phyloP scores from a whole-genome alignment of 139 green algal species.

The Raphidocelis subcapitata region DNA sequence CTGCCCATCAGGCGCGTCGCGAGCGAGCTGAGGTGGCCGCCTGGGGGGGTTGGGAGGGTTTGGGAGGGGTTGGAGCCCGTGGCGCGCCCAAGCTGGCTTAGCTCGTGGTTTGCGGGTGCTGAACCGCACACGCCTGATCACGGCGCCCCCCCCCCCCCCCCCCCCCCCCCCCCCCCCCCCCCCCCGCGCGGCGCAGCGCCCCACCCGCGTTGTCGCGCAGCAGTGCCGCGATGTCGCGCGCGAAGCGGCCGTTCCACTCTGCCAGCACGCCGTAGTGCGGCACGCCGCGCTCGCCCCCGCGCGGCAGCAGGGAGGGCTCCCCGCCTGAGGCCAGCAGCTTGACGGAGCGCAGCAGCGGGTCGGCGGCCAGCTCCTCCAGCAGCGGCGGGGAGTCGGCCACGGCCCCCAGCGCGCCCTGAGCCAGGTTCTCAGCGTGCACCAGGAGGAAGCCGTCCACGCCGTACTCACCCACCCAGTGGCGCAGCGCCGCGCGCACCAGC shows the following conservation, averaged over 20 bases:
- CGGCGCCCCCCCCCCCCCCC: too few relatives aligned
- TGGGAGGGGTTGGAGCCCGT: too few relatives aligned
- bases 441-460: conserved; percentile 80
- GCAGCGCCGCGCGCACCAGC: conserved; percentile 57
- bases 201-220: conserved; percentile 21
- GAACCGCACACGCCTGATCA: too few relatives aligned
- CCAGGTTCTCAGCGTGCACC: conserved; percentile 80
- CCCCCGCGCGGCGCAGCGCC: not conserved
- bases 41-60: not conserved
- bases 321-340: conserved; percentile 41
- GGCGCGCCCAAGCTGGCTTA: too few relatives aligned
- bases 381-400: conserved; percentile 73
- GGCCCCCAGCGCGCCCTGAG: conserved; percentile 53
- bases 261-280: conserved; percentile 60
- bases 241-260: conserved; percentile 40
- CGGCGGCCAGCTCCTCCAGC: conserved; percentile 60
- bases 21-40: conserved; percentile 7
- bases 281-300: conserved; percentile 54
- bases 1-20: conserved; percentile 36
- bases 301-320: conserved; percentile 47
- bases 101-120: too few relatives aligned
- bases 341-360: conserved; percentile 26
- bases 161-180: not conserved
- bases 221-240: conserved; percentile 19
- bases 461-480: conserved; percentile 70